phyloP scores from a whole-genome alignment of 192 early-diverging fungal genomes.

The Rhizophlyctis rosea region DNA sequence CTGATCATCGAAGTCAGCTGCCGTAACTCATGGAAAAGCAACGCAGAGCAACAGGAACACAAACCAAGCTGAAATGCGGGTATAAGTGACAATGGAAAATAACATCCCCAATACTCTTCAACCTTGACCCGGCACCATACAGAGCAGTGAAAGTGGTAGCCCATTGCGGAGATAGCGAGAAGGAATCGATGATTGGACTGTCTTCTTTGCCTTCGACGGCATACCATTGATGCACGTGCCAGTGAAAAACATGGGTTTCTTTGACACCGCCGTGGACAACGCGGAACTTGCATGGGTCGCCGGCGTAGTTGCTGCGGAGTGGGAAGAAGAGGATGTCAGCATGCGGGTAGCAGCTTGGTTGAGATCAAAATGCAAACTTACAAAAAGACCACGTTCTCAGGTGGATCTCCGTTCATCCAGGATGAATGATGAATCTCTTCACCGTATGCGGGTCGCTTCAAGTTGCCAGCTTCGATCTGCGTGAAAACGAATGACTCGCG shows the following conservation, averaged over 20 bases:
- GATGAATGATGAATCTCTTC: conserved; percentile 19
- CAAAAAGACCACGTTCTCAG: too few species aligned
- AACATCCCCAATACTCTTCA: background rate
- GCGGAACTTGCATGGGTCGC: conserved; percentile 15
- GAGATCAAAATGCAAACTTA: too few species aligned
- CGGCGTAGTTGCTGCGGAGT: conserved; percentile 19
- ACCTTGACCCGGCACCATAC: background rate
- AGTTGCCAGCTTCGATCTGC: conserved; percentile 3
- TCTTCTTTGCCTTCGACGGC: conserved; percentile 1
- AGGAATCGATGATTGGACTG: conserved; percentile 1
- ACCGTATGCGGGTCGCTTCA: conserved; percentile 10
- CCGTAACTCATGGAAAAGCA: background rate
- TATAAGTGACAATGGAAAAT: background rate
- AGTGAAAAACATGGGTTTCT: conserved; percentile 5
- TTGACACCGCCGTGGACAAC: conserved; percentile 17
- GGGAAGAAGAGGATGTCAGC: background rate
- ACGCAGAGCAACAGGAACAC: background rate
- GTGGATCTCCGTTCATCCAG: conserved; percentile 17
- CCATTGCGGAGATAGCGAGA: background rate
- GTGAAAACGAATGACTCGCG: conserved; percentile 6
- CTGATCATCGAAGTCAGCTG: background rate
- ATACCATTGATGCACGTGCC: conserved; percentile 9
- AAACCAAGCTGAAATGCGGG: background rate
- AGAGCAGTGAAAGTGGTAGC: background rate
- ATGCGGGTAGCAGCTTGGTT: too few species aligned